Evolutionary conservation across 768 basidiomycete genomes (phyloP).

Genomic region (Royoungia palumana): DNA sequence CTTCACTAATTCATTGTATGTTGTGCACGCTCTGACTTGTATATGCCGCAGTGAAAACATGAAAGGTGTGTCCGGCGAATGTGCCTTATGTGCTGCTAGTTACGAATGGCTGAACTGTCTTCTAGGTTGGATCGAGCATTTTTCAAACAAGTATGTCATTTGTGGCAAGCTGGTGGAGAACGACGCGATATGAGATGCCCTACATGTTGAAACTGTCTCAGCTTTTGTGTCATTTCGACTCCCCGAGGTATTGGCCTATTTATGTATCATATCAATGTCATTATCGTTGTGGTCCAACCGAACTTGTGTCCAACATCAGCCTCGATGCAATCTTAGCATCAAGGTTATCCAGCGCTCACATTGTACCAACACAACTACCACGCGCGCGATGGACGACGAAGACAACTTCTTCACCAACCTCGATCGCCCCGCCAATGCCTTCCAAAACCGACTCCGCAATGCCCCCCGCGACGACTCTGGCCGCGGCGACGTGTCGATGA

Average conservation of each 20-base stretch:
- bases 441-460: conserved; percentile 39
- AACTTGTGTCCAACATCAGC: too few relatives aligned
- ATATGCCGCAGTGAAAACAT: conserved; percentile 73
- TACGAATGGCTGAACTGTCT: conserved; percentile 1
- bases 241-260: not conserved
- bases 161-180: conserved; percentile 89
- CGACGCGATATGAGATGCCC: conserved; percentile 37
- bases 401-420: conserved; percentile 30
- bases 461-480: conserved; percentile 32
- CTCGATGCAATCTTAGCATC: too few relatives aligned
- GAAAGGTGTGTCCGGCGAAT: conserved; percentile 50
- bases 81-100: not conserved
- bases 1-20: conserved; percentile 26
- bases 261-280: conserved; percentile 10
- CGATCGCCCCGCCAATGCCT: conserved; percentile 11
- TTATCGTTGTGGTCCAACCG: too few relatives aligned
- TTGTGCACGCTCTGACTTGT: not conserved
- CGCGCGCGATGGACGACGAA: conserved; percentile 18
- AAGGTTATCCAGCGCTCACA: too few relatives aligned
- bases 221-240: not conserved
- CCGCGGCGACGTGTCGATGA: conserved; percentile 29
- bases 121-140: conserved; percentile 90
- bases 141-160: conserved; percentile 87
- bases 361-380: not conserved
- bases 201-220: not conserved